These are phyloP conservation scores for Asterella californica DNA, from an alignment of 225 moss, liverwort and hornwort genomes.

Conservation along the genomic window DNA sequence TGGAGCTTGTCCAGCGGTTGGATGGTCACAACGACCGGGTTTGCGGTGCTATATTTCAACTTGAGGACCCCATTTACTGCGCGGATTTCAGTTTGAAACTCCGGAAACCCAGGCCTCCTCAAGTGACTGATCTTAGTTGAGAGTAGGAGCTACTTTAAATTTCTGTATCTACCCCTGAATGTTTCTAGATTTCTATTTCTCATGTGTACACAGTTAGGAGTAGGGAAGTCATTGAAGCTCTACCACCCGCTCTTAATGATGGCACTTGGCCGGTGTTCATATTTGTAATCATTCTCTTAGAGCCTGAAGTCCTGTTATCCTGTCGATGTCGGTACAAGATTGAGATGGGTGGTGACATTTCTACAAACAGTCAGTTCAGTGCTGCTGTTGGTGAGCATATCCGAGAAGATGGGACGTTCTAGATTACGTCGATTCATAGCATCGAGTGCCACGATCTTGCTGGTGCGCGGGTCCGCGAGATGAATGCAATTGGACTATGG, in stretches of 20 bases:
- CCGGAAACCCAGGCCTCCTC: slow-evolving; percentile 62
- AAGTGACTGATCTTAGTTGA: slow-evolving; percentile 35
- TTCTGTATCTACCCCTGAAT: background rate
- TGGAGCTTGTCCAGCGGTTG: slow-evolving; percentile 84
- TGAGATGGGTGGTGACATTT: background rate
- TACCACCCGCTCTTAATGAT: background rate
- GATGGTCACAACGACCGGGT: slow-evolving; percentile 87
- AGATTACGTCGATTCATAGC: background rate
- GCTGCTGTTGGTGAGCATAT: background rate
- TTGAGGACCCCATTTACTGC: slow-evolving; percentile 70
- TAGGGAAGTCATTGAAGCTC: background rate
- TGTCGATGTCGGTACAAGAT: background rate
- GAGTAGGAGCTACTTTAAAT: background rate
- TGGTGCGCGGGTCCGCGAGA: background rate
- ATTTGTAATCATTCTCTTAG: background rate
- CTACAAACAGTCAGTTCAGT: background rate
- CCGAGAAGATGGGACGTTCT: background rate
- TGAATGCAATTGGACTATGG: background rate
- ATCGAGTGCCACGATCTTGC: background rate
- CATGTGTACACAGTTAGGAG: background rate
- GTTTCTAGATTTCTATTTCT: background rate
- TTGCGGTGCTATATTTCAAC: slow-evolving; percentile 76
- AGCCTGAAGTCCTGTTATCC: background rate
- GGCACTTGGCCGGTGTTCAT: background rate
- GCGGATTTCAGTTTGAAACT: slow-evolving; percentile 77